Evolutionary conservation across 2,329 filamentous ascomycete species (phyloP), one percentile per base, ranked within the genome.

Genomic region (Falciphora oryzae): DNA sequence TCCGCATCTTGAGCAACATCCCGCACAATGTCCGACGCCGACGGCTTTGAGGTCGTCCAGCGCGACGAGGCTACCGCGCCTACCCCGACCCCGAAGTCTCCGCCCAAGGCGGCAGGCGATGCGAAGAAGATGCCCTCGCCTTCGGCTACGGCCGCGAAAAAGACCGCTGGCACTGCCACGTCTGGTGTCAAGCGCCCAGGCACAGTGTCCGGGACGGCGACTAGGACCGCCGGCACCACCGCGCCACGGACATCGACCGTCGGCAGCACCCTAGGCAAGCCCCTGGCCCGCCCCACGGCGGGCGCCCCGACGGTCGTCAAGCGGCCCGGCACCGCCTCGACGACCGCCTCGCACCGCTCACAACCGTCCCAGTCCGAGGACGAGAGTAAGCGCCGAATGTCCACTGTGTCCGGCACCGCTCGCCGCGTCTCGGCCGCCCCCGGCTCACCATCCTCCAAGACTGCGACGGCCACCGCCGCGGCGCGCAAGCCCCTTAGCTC

Each of bases 281-380:
- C 75, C 2, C 69, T 75, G 2, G 71, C 73, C 6, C 71, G 73
- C 25, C 71, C 74, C 4, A 60, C 70, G 11, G 63, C 70, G 3
- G 70, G 71, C 2, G 68, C 73, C 3, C 66, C 71, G 14, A 68
- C 70, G 13, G 44, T 25, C n/a, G 38, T 67, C 59, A 75, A 73
- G 67, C 73, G 74, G 27, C 70, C 75, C 14, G 65, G 73, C n/a
- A 73, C 73, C 8, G 62, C 74, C 8, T 68, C 44, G 22, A 72
- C 74, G 8, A 68, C 72, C 14, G 65, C 69, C 28, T 72, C 73
- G 10, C 73, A 75, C 65, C 71, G 74, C 14, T 73, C 74, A 4
- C 72, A 73, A 58, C 72, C 74, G 1, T 77, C 75, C 10, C 68
- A 71, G 11, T 77, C 75, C 3, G 75, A 77, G 64, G 75, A 77